Evolutionary conservation across 2,329 filamentous ascomycete species (phyloP).

Genomic region (Cercospora zeina): DNA sequence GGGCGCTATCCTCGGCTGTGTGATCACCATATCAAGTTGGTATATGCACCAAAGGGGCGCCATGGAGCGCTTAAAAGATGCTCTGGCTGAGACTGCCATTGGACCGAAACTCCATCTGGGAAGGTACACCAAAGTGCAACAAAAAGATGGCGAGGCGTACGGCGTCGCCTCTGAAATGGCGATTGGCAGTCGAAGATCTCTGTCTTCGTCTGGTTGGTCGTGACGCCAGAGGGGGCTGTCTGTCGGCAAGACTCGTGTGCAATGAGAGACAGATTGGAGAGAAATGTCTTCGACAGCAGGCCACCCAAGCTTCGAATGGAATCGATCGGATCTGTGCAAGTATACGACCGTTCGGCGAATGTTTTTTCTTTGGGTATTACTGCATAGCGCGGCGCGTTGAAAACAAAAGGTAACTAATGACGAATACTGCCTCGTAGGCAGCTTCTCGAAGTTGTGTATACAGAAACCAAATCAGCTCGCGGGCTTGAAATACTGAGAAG

Average conservation of each 20-base stretch:
- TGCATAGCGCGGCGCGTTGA: not conserved
- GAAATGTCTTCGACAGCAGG: not conserved
- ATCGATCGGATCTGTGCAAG: not conserved
- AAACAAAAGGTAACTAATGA: not conserved
- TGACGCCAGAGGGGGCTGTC: not conserved
- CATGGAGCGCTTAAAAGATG: conserved; percentile 1
- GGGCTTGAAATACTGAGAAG: no score
- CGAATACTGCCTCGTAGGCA: not conserved
- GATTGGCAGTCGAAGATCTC: not conserved
- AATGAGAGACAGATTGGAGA: not conserved
- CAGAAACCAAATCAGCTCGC: no score
- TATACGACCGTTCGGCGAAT: not conserved
- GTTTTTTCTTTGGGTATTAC: no score
- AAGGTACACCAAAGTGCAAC: conserved; percentile 14
- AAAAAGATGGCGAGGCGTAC: conserved; percentile 6
- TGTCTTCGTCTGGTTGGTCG: conserved; percentile 2
- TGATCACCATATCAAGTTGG: conserved; percentile 1
- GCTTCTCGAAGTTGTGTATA: no score
- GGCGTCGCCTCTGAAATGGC: not conserved
- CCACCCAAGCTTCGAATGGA: not conserved
- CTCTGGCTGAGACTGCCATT: conserved; percentile 2
- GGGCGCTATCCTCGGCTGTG: not conserved
- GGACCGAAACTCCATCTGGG: conserved; percentile 15
- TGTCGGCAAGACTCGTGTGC: not conserved
- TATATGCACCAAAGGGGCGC: conserved; percentile 6